phyloP scores from a whole-genome alignment of 78 protist genomes.

The Anaeramoeba ignava region DNA sequence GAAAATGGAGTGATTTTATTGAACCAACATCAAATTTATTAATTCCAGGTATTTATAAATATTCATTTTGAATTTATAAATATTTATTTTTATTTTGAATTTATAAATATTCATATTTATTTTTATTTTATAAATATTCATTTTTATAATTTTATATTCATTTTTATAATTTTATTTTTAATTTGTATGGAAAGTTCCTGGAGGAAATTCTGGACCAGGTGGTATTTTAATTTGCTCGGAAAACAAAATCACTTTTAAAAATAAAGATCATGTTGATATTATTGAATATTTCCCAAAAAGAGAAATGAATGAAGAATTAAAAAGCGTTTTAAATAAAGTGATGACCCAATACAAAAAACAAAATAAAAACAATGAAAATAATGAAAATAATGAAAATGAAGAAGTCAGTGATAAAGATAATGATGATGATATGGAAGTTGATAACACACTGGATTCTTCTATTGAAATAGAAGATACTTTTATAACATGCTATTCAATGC shows the following conservation, averaged over 20 bases:
- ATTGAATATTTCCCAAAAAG: constrained; percentile 9
- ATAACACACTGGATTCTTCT: too few relatives aligned
- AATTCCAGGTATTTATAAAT: constrained; percentile 14
- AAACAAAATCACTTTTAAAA: constrained; percentile 16
- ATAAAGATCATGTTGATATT: not conserved
- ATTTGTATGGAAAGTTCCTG: constrained; percentile 61
- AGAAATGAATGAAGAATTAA: not conserved
- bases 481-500: not conserved
- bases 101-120: not conserved
- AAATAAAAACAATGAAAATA: too few relatives aligned
- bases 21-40: constrained; percentile 51
- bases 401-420: not conserved
- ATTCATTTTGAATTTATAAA: not conserved
- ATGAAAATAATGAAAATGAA: not conserved
- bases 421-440: not conserved
- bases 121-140: not conserved
- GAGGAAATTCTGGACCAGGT: constrained; percentile 83
- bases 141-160: not conserved
- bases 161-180: not conserved
- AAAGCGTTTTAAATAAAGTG: not conserved
- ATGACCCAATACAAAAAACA: too few relatives aligned
- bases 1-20: constrained; percentile 53
- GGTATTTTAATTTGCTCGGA: constrained; percentile 76
- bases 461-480: not conserved
- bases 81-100: not conserved